These are phyloP conservation scores for Scheffersomyces insectosa DNA, from an alignment of 1,139 yeast genomes.

Conservation along the genomic window DNA sequence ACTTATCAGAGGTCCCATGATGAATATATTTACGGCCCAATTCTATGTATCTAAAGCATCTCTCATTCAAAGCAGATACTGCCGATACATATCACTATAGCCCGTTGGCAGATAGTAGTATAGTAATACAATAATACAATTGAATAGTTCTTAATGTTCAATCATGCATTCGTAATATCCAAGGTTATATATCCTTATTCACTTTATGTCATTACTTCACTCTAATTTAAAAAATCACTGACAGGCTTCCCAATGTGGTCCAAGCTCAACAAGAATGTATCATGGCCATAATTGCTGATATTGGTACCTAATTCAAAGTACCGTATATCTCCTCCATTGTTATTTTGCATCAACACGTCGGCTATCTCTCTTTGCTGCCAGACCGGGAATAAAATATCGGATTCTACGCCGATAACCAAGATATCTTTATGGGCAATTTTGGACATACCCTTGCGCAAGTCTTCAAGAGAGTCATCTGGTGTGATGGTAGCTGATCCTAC, in stretches of 20 bases:
- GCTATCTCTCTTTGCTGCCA: constrained; percentile 92
- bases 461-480: constrained; percentile 56
- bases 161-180: background rate
- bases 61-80: too few relatives aligned
- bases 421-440: constrained; percentile 65
- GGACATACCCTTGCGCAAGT: constrained; percentile 64
- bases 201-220: background rate
- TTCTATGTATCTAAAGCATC: too few relatives aligned
- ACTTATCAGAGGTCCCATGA: too few relatives aligned
- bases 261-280: constrained; percentile 78
- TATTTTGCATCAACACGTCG: constrained; percentile 50
- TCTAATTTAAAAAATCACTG: constrained; percentile 51
- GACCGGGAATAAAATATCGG: constrained; percentile 87
- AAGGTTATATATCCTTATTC: background rate
- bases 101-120: too few relatives aligned
- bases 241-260: constrained; percentile 82
- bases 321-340: constrained; percentile 34
- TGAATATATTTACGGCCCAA: too few relatives aligned
- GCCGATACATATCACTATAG: too few relatives aligned
- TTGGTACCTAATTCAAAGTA: constrained; percentile 78
- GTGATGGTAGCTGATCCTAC: constrained; percentile 35
- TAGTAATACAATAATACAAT: too few relatives aligned
- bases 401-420: constrained; percentile 85
- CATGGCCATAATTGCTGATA: constrained; percentile 84
- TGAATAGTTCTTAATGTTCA: too few relatives aligned